Conservation (phyloP, 1,139 yeast species). For the Komagataea norvegica region DNA sequence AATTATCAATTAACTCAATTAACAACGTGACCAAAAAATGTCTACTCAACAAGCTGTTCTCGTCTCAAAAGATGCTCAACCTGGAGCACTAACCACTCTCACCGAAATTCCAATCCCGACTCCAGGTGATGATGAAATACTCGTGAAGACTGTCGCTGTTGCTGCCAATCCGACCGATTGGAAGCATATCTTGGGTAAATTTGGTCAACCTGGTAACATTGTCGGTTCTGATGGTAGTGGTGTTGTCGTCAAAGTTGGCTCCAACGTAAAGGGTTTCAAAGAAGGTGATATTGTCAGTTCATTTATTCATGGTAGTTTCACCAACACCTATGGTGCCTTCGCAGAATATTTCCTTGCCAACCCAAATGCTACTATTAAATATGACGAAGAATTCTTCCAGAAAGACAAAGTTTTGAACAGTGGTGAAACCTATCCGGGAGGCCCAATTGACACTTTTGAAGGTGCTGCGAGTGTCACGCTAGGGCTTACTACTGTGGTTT, state of each 20-base stretch:
- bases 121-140: slow-evolving; percentile 38
- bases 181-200: slow-evolving; percentile 48
- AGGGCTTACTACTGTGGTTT: slow-evolving; percentile 40
- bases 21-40: no score
- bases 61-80: slow-evolving; percentile 27
- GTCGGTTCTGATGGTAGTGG: slow-evolving; percentile 62
- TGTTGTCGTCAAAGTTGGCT: slow-evolving; percentile 51
- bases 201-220: slow-evolving; percentile 43
- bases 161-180: slow-evolving; percentile 77
- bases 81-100: slow-evolving; percentile 22
- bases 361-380: slow-evolving; percentile 35
- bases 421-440: slow-evolving; percentile 30
- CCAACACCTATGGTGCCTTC: slow-evolving; percentile 46
- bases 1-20: no score
- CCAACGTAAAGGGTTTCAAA: slow-evolving; percentile 42
- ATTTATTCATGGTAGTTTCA: slow-evolving; percentile 47
- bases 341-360: slow-evolving; percentile 49
- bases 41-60: slow-evolving; percentile 31
- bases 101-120: slow-evolving; percentile 31
- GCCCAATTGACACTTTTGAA: slow-evolving; percentile 46
- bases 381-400: slow-evolving; percentile 13
- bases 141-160: slow-evolving; percentile 52
- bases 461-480: slow-evolving; percentile 59
- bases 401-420: slow-evolving; percentile 21
- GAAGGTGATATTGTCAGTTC: slow-evolving; percentile 53